Percentiles rank a stretch among this genome's conserved stretches.
These are phyloP conservation scores for Raffaelea ambrosiae DNA, from an alignment of 2,329 filamentous ascomycete genomes.

Conservation along the genomic window DNA sequence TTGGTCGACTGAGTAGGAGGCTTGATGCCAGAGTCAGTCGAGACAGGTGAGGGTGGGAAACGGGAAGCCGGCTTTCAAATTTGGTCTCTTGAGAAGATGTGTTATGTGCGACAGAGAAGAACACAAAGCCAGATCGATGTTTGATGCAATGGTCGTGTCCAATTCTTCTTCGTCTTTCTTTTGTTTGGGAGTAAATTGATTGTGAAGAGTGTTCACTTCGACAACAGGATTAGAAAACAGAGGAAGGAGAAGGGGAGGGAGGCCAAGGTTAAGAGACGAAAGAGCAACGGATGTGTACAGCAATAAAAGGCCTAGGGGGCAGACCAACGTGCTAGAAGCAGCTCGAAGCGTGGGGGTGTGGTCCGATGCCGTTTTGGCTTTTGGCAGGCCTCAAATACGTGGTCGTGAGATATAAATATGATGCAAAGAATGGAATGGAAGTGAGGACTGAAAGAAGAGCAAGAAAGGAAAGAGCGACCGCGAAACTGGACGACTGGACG, in stretches of 20 bases:
- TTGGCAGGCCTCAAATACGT: background rate
- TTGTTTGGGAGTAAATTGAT: too few species aligned
- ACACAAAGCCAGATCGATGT: too few species aligned
- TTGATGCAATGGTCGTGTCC: too few species aligned
- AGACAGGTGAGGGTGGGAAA: background rate
- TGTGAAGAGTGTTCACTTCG: too few species aligned
- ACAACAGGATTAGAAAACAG: background rate
- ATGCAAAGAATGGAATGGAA: background rate
- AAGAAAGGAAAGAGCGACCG: background rate
- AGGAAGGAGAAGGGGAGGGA: background rate
- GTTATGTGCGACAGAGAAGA: too few species aligned
- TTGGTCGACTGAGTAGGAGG: too few species aligned
- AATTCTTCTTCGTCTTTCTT: too few species aligned
- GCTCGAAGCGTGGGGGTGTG: conserved; percentile 3
- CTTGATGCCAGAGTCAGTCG: too few species aligned
- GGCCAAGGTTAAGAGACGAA: background rate
- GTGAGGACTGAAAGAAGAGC: background rate
- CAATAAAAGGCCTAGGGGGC: conserved; percentile 1
- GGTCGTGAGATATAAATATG: background rate
- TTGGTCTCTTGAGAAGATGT: background rate
- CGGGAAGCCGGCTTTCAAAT: background rate
- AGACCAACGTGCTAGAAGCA: conserved; percentile 7
- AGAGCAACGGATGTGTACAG: background rate
- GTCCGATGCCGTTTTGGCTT: background rate
- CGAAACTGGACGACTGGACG: background rate